Evolutionary conservation across 495 filamentous ascomycete species (phyloP).

Genomic region (Neurospora terricola): DNA sequence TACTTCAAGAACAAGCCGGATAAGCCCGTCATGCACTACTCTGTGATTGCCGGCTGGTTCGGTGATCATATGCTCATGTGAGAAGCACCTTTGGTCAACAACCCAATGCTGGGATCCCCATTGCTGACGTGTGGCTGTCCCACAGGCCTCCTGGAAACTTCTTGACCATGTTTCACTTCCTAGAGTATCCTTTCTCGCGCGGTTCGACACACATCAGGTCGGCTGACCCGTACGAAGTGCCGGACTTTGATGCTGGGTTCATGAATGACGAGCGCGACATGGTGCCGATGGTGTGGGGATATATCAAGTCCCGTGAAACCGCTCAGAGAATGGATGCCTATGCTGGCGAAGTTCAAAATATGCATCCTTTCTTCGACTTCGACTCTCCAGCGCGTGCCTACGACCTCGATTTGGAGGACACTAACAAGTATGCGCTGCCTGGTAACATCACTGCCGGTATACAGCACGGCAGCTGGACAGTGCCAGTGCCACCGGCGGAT

Average conservation of each 20-base stretch:
- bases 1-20: constrained; percentile 83
- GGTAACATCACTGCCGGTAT: constrained; percentile 67
- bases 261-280: constrained; percentile 81
- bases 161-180: constrained; percentile 83
- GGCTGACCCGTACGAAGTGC: constrained; percentile 58
- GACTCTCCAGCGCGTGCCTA: constrained; percentile 56
- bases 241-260: constrained; percentile 77
- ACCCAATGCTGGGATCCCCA: not conserved
- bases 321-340: constrained; percentile 69
- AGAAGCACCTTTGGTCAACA: not conserved
- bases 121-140: not conserved
- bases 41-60: constrained; percentile 57
- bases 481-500: constrained; percentile 28
- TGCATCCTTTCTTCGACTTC: constrained; percentile 58
- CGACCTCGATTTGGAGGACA: constrained; percentile 66
- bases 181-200: constrained; percentile 75
- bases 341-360: constrained; percentile 62
- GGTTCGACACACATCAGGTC: constrained; percentile 64
- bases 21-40: constrained; percentile 81
- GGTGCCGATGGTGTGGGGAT: constrained; percentile 76
- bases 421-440: constrained; percentile 61
- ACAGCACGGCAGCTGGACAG: constrained; percentile 41
- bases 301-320: constrained; percentile 79
- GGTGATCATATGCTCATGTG: constrained; percentile 61
- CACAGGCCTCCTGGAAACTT: constrained; percentile 54